Conservation (phyloP, 352 stramenopile species). For the Pythium rishiriense region DNA sequence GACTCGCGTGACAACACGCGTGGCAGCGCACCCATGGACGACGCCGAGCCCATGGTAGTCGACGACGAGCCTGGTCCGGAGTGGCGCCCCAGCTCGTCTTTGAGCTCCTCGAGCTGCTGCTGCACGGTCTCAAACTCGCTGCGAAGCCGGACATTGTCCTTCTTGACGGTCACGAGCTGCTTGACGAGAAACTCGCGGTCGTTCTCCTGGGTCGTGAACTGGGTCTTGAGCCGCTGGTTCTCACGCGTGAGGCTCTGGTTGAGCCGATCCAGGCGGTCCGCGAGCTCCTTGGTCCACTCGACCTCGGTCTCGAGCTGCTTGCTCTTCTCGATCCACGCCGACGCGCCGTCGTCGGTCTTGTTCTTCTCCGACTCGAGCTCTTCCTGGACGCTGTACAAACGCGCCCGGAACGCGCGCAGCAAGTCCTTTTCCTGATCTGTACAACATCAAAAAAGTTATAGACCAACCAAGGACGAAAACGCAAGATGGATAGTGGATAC, state of each 20-base stretch:
- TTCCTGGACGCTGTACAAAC: conserved; percentile 91
- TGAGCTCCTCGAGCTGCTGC: conserved; percentile 51
- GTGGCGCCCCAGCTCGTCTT: conserved; percentile 41
- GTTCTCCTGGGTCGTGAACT: conserved; percentile 93
- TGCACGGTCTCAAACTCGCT: conserved; percentile 57
- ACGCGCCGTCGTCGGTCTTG: conserved; percentile 89
- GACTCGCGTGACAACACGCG: conserved; percentile 3
- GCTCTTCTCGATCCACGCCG: conserved; percentile 91
- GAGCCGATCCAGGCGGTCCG: conserved; percentile 85
- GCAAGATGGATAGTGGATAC: too few relatives aligned
- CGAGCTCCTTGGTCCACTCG: conserved; percentile 90
- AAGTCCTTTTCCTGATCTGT: conserved; percentile 90
- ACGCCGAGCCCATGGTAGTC: neutral
- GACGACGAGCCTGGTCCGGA: neutral
- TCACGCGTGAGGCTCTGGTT: conserved; percentile 90
- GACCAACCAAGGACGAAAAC: too few relatives aligned
- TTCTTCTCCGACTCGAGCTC: conserved; percentile 92
- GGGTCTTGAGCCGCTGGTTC: conserved; percentile 87
- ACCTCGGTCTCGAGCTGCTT: conserved; percentile 89
- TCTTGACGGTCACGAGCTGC: conserved; percentile 91
- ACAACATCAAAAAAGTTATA: conserved; percentile 1
- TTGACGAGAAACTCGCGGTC: conserved; percentile 93
- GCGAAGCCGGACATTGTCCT: conserved; percentile 86
- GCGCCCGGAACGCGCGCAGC: conserved; percentile 85
- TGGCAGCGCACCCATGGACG: conserved; percentile 36